Conservation (phyloP, 768 basidiomycete genomes). For the Trametes villosa region DNA sequence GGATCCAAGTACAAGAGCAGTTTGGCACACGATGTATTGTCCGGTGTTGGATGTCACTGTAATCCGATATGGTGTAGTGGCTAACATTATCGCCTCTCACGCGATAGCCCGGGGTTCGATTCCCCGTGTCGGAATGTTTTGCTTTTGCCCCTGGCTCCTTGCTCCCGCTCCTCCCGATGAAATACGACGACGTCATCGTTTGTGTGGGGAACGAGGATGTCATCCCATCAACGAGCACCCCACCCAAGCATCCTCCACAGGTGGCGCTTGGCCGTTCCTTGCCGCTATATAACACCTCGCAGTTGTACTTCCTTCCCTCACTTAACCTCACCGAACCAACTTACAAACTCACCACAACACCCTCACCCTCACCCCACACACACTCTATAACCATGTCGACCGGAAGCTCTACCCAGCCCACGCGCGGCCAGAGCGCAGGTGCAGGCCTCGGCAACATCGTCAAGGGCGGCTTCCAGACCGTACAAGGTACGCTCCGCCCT, state of each 20-base stretch:
- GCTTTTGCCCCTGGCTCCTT: too few species aligned
- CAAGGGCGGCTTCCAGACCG: constrained; percentile 24
- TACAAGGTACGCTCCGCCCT: constrained; percentile 8
- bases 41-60: too few species aligned
- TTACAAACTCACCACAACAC: background rate
- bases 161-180: background rate
- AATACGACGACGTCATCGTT: background rate
- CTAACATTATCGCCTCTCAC: constrained; percentile 17
- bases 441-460: constrained; percentile 15
- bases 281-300: too few species aligned
- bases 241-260: too few species aligned
- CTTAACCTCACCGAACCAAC: background rate
- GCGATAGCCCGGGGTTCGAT: too few species aligned
- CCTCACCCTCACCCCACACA: background rate
- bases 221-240: too few species aligned
- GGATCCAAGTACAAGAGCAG: too few species aligned
- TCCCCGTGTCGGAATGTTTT: constrained; percentile 10
- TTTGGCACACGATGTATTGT: too few species aligned
- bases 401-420: constrained; percentile 3
- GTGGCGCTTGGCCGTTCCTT: too few species aligned
- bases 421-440: constrained; percentile 13
- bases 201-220: background rate
- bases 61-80: constrained; percentile 16
- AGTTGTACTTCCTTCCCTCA: too few species aligned
- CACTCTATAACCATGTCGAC: background rate